Base-by-base conservation (phyloP, 1,284 basidiomycete genomes). In the Kwoniella shivajii region DNA sequence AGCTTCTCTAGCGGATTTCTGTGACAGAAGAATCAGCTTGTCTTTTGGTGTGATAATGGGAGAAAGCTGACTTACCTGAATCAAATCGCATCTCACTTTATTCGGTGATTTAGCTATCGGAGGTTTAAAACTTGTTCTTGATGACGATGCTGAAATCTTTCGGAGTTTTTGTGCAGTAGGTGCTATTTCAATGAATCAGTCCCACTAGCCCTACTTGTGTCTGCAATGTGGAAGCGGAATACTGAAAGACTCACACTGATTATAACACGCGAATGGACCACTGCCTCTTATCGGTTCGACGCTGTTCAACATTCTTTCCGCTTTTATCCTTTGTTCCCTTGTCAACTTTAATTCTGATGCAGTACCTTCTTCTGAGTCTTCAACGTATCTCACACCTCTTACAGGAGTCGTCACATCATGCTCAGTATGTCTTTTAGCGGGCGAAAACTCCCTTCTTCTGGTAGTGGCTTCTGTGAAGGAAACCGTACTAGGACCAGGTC, bases 261-360 rank as follows among this genome's bases (percentile, higher is more conserved):
- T 70, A 50, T 74, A 73, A 53, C 67, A 70, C 9, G 63, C 57
- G 30, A 51, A 69, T 1, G 70, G 67, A 0, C 67, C 70, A 4
- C 52, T 42, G 0, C 59, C 63, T 6, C 56, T 61, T 4, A 59
- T 60, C 0, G 70, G 66, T 26, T 50, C 50, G 1, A 75, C 68
- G 33, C 59, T 63, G 33, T 61, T 63, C 59, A 75, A 68, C n/a
- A 60, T 54, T 26, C 55, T 53, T 16, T 67, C 59, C 22, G 69
- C 65, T 37, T 61, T 63, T 26, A 67, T 61, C 47, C 59, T 38
- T 38, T 70, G 67, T 34, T 64, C 50, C 34, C 20, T 61, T 45
- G 18, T 57, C 43, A 45, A 51, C 18, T 60, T 58, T 44, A 60
- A 34, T 18, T 57, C 60, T 14, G 24, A 54, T 2, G 38, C 63